Evolutionary conservation across 202 grass and related monocot genomes (phyloP).

Genomic region (Digitaria exilis): DNA sequence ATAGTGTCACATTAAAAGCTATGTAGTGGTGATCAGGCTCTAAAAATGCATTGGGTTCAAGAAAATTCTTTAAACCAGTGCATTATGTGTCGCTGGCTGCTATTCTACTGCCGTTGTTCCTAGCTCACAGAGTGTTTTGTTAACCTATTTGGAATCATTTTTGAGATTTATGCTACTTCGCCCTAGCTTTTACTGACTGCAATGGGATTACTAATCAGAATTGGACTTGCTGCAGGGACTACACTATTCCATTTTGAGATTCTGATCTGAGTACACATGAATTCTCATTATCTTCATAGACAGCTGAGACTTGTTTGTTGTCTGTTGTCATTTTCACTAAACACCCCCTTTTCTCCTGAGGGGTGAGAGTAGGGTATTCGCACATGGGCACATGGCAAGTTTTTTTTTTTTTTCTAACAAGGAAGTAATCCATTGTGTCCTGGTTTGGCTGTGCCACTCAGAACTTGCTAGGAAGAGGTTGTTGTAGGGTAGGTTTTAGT

Average conservation of each 20-base stretch:
- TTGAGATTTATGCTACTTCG: neutral
- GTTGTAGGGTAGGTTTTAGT: neutral
- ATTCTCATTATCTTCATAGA: neutral
- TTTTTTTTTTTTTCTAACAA: neutral
- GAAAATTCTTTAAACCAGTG: neutral
- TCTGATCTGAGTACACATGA: neutral
- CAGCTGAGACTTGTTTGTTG: neutral
- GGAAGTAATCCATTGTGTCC: neutral
- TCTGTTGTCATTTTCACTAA: neutral
- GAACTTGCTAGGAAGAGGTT: neutral
- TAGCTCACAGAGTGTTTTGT: conserved; percentile 1
- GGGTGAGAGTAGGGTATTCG: neutral
- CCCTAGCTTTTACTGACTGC: neutral
- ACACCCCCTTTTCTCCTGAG: neutral
- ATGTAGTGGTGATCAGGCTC: neutral
- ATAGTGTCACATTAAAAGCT: neutral
- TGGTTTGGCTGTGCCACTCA: neutral
- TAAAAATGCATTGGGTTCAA: conserved; percentile 4
- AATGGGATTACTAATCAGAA: conserved; percentile 20
- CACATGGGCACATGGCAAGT: neutral
- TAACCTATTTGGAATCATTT: neutral
- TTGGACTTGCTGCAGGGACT: neutral
- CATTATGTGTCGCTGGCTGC: neutral
- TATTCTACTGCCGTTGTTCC: neutral
- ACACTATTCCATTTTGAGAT: neutral